Evolutionary conservation across 1,139 yeast species (phyloP).

Genomic region (Hyphopichia pseudoburtonii): DNA sequence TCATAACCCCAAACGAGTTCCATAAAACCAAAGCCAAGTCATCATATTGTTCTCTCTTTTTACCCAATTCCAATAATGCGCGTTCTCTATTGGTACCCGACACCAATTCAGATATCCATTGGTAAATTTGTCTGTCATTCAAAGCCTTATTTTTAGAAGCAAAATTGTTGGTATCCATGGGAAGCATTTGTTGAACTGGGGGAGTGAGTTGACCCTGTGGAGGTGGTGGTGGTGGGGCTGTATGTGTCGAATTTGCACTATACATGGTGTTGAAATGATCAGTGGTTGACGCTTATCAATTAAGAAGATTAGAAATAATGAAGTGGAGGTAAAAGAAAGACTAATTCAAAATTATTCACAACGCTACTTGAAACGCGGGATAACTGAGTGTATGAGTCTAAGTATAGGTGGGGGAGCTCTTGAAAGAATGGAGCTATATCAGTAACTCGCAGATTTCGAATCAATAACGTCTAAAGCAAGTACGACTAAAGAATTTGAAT

Average conservation of each 20-base stretch:
- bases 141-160: conserved; percentile 48
- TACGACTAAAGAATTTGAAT: too few species aligned
- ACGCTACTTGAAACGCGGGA: too few species aligned
- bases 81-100: conserved; percentile 91
- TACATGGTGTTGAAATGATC: conserved; percentile 1
- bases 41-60: conserved; percentile 91
- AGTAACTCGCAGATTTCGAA: too few species aligned
- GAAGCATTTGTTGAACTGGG: conserved; percentile 3
- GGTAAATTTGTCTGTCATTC: conserved; percentile 83
- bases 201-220: not conserved
- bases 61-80: conserved; percentile 87
- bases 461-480: too few species aligned
- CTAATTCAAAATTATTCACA: too few species aligned
- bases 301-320: too few species aligned
- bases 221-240: conserved; percentile 2
- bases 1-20: conserved; percentile 97
- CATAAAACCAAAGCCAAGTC: conserved; percentile 90
- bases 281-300: too few species aligned
- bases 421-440: too few species aligned
- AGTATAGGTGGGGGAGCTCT: too few species aligned
- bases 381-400: too few species aligned
- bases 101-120: conserved; percentile 87
- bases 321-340: too few species aligned
- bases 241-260: not conserved
- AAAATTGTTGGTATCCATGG: not conserved